Base-by-base conservation (phyloP, 768 basidiomycete genomes). In the Pisolithus sp. region DNA sequence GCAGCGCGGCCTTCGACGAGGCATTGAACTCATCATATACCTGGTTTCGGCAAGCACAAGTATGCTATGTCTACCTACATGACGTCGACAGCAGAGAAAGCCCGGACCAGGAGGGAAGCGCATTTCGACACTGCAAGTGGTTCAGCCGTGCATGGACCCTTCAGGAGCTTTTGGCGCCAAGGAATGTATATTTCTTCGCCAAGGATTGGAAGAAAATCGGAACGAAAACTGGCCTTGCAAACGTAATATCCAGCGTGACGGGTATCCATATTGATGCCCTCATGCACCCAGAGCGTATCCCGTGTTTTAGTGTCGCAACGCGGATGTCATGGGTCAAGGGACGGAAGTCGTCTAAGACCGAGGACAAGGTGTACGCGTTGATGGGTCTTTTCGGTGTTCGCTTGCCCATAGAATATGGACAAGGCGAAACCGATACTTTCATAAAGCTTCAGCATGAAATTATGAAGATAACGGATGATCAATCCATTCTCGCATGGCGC, bases 1-100 rank as follows among this genome's bases (percentile, higher is more conserved):
- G 52, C 36, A 58, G 49, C 34, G 18, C 54, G 4, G 31, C 56
- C 44, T 58, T 53, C 28, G 20, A 38, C 12, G 44, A 56, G 17
- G 48, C 55, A 9, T 23, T 58, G 23, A 51, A 54, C 34, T 28
- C 44, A 18, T 44, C 31, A 26, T 49, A 38, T 17, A 4, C 24
- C 12, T 49, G 37, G 20, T 49, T 17, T 34, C 4, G 8, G 13
- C 17, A 46, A 46, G 45, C 45, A 26, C 4, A 3, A 17, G 23
- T 46, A 4, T 46, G 45, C 21, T 46, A 26, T 17, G 45, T 31
- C 18, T 46, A 26, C n/a, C 24, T 46, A 24, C 18, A 31, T 5
- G 45, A 46, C 23, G 45, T 46, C 45, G 7, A 31, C 2, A 17
- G 45, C 18, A 18, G 24, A 9, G 45, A 46, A 13, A 18, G 30